Conservation (phyloP, 2,329 filamentous ascomycete genomes). For the Xylaria sp. region DNA sequence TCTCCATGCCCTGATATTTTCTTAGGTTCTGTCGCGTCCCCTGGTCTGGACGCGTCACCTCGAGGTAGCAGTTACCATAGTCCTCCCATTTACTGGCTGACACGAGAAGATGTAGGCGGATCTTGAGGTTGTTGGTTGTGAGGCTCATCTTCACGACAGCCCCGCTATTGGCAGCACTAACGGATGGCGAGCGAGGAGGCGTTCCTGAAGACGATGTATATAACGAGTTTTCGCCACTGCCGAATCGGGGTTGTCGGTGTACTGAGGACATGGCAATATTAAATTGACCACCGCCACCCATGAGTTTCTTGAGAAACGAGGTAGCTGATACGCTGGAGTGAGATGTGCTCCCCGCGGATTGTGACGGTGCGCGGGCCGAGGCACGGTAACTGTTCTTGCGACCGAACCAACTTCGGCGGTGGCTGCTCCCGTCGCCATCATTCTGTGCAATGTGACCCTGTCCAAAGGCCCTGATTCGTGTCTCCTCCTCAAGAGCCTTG, state of each 20-base stretch:
- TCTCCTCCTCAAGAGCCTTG: slow-evolving; percentile 74
- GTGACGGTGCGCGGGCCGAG: slow-evolving; percentile 69
- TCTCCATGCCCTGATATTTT: slow-evolving; percentile 77
- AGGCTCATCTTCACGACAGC: slow-evolving; percentile 62
- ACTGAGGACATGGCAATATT: slow-evolving; percentile 85
- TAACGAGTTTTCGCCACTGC: slow-evolving; percentile 66
- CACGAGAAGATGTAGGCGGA: slow-evolving; percentile 85
- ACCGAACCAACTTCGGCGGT: slow-evolving; percentile 68
- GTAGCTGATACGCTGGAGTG: slow-evolving; percentile 71
- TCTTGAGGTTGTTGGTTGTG: slow-evolving; percentile 83
- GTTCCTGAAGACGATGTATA: slow-evolving; percentile 68
- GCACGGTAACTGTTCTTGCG: slow-evolving; percentile 73
- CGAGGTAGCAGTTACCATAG: slow-evolving; percentile 84
- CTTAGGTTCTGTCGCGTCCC: slow-evolving; percentile 69
- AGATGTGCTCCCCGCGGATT: slow-evolving; percentile 77
- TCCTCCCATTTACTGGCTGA: slow-evolving; percentile 87
- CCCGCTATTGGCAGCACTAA: slow-evolving; percentile 64
- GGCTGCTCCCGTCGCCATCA: slow-evolving; percentile 60
- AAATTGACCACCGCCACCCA: slow-evolving; percentile 77
- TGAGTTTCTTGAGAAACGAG: slow-evolving; percentile 84
- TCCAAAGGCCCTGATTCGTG: slow-evolving; percentile 77
- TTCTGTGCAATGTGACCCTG: slow-evolving; percentile 63
- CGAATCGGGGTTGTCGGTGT: slow-evolving; percentile 65
- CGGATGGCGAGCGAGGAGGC: slow-evolving; percentile 67
- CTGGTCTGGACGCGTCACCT: slow-evolving; percentile 79